Percentiles rank a stretch among this genome's conserved stretches.
Conservation (phyloP, 179 eudicot genomes). For the Spergularia azorica region DNA sequence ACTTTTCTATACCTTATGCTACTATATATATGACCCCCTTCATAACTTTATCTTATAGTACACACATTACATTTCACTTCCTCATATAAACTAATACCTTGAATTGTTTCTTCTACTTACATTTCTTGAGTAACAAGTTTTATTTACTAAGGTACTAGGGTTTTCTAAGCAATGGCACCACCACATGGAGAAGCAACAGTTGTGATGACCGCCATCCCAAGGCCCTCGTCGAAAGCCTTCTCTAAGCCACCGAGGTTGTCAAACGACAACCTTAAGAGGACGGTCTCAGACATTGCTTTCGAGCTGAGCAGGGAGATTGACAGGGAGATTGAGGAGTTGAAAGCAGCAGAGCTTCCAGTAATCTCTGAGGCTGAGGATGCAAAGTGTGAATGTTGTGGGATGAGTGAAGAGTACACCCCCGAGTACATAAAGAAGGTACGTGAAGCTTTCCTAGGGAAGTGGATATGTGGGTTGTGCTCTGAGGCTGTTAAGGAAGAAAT, state of each 20-base stretch:
- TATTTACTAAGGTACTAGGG: background rate
- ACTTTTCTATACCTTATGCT: background rate
- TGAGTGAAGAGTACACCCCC: conserved; percentile 89
- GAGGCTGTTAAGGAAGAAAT: conserved; percentile 89
- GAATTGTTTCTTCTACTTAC: background rate
- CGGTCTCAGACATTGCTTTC: conserved; percentile 60
- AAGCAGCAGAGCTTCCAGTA: conserved; percentile 34
- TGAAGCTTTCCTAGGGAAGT: conserved; percentile 53
- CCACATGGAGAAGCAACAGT: conserved; percentile 35
- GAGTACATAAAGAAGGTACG: conserved; percentile 65
- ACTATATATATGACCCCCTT: conserved; percentile 13
- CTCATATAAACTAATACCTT: background rate
- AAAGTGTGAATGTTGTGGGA: conserved; percentile 86
- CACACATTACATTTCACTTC: background rate
- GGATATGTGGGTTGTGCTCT: conserved; percentile 83
- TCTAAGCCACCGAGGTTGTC: conserved; percentile 30
- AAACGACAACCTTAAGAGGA: conserved; percentile 38
- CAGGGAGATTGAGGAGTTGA: conserved; percentile 16
- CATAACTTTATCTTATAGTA: background rate
- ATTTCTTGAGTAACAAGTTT: background rate
- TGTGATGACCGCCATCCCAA: conserved; percentile 20
- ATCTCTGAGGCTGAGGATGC: conserved; percentile 72
- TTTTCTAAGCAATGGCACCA: conserved; percentile 37
- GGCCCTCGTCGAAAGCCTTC: conserved; percentile 5
- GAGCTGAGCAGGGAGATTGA: conserved; percentile 46